Evolutionary conservation across 345 rosid genomes (phyloP).

Genomic region (Dovyalis caffra): DNA sequence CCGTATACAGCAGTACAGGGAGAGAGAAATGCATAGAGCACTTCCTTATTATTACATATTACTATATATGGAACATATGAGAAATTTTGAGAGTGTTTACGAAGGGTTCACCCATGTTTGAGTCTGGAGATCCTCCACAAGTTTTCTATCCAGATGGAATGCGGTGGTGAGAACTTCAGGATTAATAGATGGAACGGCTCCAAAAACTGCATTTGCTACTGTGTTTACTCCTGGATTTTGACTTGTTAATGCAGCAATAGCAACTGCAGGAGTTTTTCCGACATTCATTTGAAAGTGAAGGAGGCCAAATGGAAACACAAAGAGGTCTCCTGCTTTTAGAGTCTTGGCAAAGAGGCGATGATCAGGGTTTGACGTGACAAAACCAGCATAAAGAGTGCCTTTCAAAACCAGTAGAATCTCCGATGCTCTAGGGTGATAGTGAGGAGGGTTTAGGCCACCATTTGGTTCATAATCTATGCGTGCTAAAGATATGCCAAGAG

Average conservation of each 20-base stretch:
- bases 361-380: conserved; percentile 16
- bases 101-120: neutral
- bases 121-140: neutral
- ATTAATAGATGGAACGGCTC: neutral
- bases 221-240: conserved; percentile 23
- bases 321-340: conserved; percentile 16
- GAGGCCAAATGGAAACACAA: conserved; percentile 24
- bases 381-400: conserved; percentile 12
- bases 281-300: conserved; percentile 11
- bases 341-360: conserved; percentile 11
- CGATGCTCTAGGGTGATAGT: conserved; percentile 20
- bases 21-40: neutral
- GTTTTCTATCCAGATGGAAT: conserved; percentile 12
- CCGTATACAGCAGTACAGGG: too few relatives aligned
- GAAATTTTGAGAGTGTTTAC: neutral
- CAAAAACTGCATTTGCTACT: conserved; percentile 12
- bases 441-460: conserved; percentile 24
- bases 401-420: conserved; percentile 9
- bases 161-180: conserved; percentile 18
- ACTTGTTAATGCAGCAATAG: conserved; percentile 17
- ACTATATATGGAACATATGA: neutral
- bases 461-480: conserved; percentile 15
- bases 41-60: neutral
- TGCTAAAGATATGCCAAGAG: conserved; percentile 11
- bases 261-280: conserved; percentile 8